Conservation (phyloP, 192 early-diverging fungal species). For the Backusella parvicylindrica region DNA sequence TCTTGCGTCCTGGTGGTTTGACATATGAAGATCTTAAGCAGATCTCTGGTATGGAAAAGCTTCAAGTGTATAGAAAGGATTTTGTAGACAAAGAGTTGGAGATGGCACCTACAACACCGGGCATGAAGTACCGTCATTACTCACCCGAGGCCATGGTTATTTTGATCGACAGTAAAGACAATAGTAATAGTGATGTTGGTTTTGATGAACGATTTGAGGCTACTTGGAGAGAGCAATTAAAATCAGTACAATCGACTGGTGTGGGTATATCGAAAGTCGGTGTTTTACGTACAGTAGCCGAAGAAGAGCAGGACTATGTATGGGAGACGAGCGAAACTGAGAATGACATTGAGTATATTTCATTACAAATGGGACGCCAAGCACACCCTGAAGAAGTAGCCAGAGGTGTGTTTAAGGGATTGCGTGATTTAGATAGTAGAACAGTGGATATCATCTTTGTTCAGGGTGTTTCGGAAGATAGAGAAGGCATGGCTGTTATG, state of each 20-base stretch:
- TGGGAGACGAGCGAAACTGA: background rate
- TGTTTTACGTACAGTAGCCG: conserved; percentile 26
- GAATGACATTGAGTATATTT: background rate
- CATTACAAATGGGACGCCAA: conserved; percentile 35
- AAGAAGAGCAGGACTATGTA: background rate
- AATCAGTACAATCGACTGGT: background rate
- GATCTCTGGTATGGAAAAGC: conserved; percentile 58
- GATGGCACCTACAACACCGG: conserved; percentile 86
- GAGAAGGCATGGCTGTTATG: conserved; percentile 97
- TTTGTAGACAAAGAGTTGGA: conserved; percentile 71
- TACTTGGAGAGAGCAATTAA: conserved; percentile 22
- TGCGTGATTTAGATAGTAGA: conserved; percentile 73
- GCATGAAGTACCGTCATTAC: conserved; percentile 99
- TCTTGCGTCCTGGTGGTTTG: conserved; percentile 91
- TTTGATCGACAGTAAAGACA: conserved; percentile 49
- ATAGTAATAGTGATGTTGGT: background rate
- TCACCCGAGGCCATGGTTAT: conserved; percentile 86
- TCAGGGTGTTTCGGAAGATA: conserved; percentile 81
- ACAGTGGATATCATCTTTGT: conserved; percentile 79
- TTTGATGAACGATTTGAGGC: conserved; percentile 20
- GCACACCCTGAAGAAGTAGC: conserved; percentile 63
- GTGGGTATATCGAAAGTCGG: conserved; percentile 7
- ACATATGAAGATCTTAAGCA: conserved; percentile 71
- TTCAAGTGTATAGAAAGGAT: conserved; percentile 79
- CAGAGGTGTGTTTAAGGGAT: conserved; percentile 70